Percentiles rank a stretch among this genome's conserved stretches.
Evolutionary conservation across 768 basidiomycete species (phyloP).

Genomic region (Podaxis mareebaensis): DNA sequence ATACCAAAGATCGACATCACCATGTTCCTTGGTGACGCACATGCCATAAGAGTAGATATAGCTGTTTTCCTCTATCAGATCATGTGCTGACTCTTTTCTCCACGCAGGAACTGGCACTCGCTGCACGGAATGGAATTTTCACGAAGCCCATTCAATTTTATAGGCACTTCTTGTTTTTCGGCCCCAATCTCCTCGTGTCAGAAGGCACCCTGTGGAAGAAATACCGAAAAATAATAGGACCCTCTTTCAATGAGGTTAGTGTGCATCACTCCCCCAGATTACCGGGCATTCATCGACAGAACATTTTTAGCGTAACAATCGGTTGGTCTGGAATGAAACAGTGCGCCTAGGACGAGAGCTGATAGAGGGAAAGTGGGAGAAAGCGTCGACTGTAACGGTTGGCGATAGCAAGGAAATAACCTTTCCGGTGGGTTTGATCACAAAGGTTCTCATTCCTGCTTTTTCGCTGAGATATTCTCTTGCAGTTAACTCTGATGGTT

Average conservation of each 20-base stretch:
- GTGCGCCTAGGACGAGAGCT: conserved; percentile 41
- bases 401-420: conserved; percentile 56
- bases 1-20: conserved; percentile 8
- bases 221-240: conserved; percentile 20
- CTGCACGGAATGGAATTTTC: conserved; percentile 23
- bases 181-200: conserved; percentile 17
- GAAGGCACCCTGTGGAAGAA: conserved; percentile 21
- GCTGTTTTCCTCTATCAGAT: neutral
- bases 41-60: conserved; percentile 13
- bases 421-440: conserved; percentile 40
- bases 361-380: conserved; percentile 48
- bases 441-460: neutral
- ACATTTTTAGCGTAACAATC: conserved; percentile 39
- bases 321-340: conserved; percentile 50
- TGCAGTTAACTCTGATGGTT: conserved; percentile 54
- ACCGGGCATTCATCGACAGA: neutral
- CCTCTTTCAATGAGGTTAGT: conserved; percentile 21
- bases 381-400: conserved; percentile 26
- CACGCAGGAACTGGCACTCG: conserved; percentile 12
- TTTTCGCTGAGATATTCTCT: neutral
- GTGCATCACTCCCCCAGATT: neutral
- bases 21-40: conserved; percentile 15
- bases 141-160: conserved; percentile 18
- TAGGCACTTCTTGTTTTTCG: conserved; percentile 13
- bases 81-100: neutral